phyloP scores from a whole-genome alignment of 768 basidiomycete genomes.

The Rhizopogon rudus region DNA sequence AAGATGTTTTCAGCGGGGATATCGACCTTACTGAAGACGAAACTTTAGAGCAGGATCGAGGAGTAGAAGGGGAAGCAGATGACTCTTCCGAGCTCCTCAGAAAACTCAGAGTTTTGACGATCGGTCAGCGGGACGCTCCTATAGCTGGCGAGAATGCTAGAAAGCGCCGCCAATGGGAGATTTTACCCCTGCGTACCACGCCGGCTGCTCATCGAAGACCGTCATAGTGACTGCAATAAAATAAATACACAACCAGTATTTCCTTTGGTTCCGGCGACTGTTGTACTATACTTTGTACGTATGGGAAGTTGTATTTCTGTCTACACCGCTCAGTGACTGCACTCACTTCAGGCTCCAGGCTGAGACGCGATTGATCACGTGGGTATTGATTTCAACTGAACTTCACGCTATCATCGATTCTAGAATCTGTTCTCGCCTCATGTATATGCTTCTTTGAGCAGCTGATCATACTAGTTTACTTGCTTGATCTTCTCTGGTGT shows the following conservation, averaged over 20 bases:
- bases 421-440: background rate
- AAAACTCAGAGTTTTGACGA: constrained; percentile 48
- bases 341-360: background rate
- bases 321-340: no score
- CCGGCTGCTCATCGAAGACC: constrained; percentile 14
- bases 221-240: background rate
- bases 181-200: constrained; percentile 37
- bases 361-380: background rate
- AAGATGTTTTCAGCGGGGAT: constrained; percentile 60
- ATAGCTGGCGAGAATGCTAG: constrained; percentile 30
- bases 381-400: background rate
- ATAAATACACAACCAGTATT: background rate
- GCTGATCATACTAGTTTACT: background rate
- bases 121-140: constrained; percentile 36
- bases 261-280: background rate
- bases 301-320: background rate
- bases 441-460: background rate
- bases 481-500: background rate
- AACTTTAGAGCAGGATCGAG: constrained; percentile 71
- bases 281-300: background rate
- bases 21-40: constrained; percentile 78
- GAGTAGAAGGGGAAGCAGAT: constrained; percentile 76
- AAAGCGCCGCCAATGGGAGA: constrained; percentile 43
- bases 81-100: constrained; percentile 58
- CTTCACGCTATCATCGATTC: background rate